These are phyloP conservation scores for Mycena leptocephala DNA, from an alignment of 768 basidiomycete genomes.

Conservation along the genomic window DNA sequence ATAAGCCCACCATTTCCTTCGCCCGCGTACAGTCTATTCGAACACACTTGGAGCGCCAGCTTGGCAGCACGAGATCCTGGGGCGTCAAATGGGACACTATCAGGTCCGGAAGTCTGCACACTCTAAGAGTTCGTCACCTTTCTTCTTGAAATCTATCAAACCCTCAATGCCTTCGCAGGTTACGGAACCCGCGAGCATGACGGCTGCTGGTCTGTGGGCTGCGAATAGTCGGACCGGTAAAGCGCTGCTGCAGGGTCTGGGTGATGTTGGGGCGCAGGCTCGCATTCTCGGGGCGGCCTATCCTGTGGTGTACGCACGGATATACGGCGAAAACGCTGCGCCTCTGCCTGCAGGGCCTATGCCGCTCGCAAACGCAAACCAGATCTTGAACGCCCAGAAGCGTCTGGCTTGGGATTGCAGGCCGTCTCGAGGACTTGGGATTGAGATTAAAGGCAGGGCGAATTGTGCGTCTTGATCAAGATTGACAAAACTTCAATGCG, in stretches of 20 bases:
- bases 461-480: too few relatives aligned
- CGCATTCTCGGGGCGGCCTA: slow-evolving; percentile 24
- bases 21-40: slow-evolving; percentile 5
- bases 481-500: too few relatives aligned
- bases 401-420: too few relatives aligned
- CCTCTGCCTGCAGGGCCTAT: background rate
- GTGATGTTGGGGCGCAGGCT: slow-evolving; percentile 24
- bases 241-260: slow-evolving; percentile 19
- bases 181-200: slow-evolving; percentile 36
- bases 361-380: slow-evolving; percentile 19
- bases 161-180: slow-evolving; percentile 2
- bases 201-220: slow-evolving; percentile 29
- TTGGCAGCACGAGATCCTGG: background rate
- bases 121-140: slow-evolving; percentile 20
- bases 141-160: too few relatives aligned
- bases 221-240: slow-evolving; percentile 25
- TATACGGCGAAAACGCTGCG: background rate
- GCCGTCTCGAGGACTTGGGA: too few relatives aligned
- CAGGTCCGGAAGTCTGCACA: slow-evolving; percentile 23
- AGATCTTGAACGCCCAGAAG: slow-evolving; percentile 18
- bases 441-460: too few relatives aligned
- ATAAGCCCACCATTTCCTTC: background rate
- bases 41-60: slow-evolving; percentile 33
- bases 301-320: slow-evolving; percentile 11
- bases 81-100: slow-evolving; percentile 26